Conservation (phyloP, 1,139 yeast species). For the Taphrina deformans region DNA sequence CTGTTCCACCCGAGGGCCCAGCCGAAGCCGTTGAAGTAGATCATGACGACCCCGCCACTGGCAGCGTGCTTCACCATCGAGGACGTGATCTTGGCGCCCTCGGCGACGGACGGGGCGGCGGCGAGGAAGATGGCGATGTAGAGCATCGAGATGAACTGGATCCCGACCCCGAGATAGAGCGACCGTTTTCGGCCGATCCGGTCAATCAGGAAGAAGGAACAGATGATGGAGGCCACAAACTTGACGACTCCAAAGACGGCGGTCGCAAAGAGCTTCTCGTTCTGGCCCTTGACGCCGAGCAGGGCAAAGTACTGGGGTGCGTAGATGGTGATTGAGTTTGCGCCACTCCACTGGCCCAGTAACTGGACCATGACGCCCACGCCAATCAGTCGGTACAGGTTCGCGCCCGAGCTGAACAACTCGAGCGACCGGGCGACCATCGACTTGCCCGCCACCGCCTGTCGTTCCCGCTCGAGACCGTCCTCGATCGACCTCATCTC, state of each 20-base stretch:
- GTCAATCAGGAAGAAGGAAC: conserved; percentile 54
- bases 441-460: conserved; percentile 38
- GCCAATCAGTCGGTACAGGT: conserved; percentile 52
- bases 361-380: conserved; percentile 53
- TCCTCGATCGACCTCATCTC: conserved; percentile 42
- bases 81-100: conserved; percentile 2
- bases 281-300: conserved; percentile 51
- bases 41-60: conserved; percentile 32
- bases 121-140: conserved; percentile 53
- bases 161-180: conserved; percentile 49
- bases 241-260: conserved; percentile 58
- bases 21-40: conserved; percentile 58
- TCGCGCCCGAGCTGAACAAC: conserved; percentile 43
- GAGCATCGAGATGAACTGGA: conserved; percentile 46
- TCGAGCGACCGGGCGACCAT: conserved; percentile 14
- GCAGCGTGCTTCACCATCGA: conserved; percentile 17
- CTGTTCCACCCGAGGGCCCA: conserved; percentile 67
- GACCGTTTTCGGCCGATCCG: conserved; percentile 53
- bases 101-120: conserved; percentile 47
- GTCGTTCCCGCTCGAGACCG: conserved; percentile 28
- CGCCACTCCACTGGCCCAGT: conserved; percentile 65
- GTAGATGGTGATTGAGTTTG: conserved; percentile 62
- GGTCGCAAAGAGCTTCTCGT: conserved; percentile 53
- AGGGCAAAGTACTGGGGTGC: conserved; percentile 58
- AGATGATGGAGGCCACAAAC: conserved; percentile 47